These are phyloP conservation scores for Rhizopus arrhizus DNA, from an alignment of 371 early-diverging fungal genomes.

Conservation along the genomic window DNA sequence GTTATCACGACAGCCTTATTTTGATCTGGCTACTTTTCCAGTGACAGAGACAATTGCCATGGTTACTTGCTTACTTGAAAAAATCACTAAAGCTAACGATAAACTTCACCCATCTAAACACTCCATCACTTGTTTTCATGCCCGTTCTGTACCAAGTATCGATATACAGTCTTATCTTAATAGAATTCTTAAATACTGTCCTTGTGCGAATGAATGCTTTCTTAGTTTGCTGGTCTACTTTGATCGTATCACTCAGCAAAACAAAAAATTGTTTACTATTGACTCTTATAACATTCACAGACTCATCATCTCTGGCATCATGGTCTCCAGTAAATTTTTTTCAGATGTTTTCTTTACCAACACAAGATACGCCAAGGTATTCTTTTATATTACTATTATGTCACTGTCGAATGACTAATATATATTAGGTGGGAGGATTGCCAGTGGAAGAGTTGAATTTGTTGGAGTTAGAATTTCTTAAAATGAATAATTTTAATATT, in stretches of 20 bases:
- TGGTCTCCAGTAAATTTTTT: constrained; percentile 81
- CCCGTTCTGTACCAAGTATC: constrained; percentile 50
- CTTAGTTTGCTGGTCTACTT: constrained; percentile 80
- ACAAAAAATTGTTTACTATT: constrained; percentile 59
- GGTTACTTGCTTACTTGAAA: constrained; percentile 34
- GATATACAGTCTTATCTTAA: constrained; percentile 64
- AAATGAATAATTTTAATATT: constrained; percentile 70
- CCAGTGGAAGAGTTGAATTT: constrained; percentile 87
- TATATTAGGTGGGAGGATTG: constrained; percentile 88
- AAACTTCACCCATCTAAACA: constrained; percentile 9
- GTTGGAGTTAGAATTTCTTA: constrained; percentile 84
- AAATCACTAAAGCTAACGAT: constrained; percentile 36
- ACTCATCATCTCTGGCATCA: constrained; percentile 75
- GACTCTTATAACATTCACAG: constrained; percentile 86
- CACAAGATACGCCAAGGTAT: constrained; percentile 77
- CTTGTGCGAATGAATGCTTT: constrained; percentile 76
- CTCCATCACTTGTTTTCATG: constrained; percentile 55
- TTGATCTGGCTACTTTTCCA: constrained; percentile 33
- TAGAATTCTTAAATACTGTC: constrained; percentile 76
- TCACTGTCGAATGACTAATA: neutral
- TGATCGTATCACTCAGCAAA: constrained; percentile 62
- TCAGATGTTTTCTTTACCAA: constrained; percentile 89
- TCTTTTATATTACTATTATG: constrained; percentile 1
- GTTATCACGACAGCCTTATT: constrained; percentile 5
- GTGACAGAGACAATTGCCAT: constrained; percentile 37